These are phyloP conservation scores for Acephala macrosclerotiorum DNA, from an alignment of 2,329 filamentous ascomycete species.

Conservation along the genomic window DNA sequence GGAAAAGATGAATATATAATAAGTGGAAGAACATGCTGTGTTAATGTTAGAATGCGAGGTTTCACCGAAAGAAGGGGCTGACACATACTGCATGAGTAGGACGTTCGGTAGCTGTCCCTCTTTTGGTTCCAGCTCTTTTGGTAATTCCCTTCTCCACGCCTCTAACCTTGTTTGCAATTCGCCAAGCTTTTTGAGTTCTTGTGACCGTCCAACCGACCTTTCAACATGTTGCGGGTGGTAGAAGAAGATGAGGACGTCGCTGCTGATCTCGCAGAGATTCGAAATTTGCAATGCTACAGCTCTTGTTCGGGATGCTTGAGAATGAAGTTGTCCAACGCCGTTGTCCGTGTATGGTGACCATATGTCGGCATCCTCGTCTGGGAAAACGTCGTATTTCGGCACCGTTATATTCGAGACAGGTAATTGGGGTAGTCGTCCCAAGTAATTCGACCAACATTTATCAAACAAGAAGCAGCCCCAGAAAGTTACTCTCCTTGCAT, in stretches of 20 bases:
- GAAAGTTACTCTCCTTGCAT: slow-evolving; percentile 90
- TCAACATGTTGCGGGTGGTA: slow-evolving; percentile 81
- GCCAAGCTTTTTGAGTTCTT: slow-evolving; percentile 90
- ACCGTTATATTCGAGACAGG: slow-evolving; percentile 81
- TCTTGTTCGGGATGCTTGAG: slow-evolving; percentile 83
- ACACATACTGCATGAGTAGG: slow-evolving; percentile 79
- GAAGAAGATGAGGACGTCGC: slow-evolving; percentile 87
- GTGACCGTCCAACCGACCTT: slow-evolving; percentile 73
- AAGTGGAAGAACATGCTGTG: slow-evolving; percentile 96
- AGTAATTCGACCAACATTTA: slow-evolving; percentile 98
- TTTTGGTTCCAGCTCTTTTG: slow-evolving; percentile 85
- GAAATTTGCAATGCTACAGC: slow-evolving; percentile 84
- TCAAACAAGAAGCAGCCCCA: slow-evolving; percentile 99
- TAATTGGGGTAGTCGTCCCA: slow-evolving; percentile 89
- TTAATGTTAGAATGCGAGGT: not conserved
- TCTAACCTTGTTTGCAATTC: slow-evolving; percentile 91
- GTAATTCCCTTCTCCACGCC: slow-evolving; percentile 85
- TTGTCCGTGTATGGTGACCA: slow-evolving; percentile 92
- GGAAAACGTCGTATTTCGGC: slow-evolving; percentile 90
- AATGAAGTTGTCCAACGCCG: slow-evolving; percentile 74
- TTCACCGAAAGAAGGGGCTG: not conserved
- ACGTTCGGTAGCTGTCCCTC: slow-evolving; percentile 90
- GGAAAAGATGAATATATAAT: slow-evolving; percentile 93
- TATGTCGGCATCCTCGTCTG: slow-evolving; percentile 81
- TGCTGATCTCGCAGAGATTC: slow-evolving; percentile 90